A percentile compares a stretch with the other conserved stretches of the same genome.
These are phyloP conservation scores for Mucor saturninus DNA, from an alignment of 371 early-diverging fungal species.

Conservation along the genomic window DNA sequence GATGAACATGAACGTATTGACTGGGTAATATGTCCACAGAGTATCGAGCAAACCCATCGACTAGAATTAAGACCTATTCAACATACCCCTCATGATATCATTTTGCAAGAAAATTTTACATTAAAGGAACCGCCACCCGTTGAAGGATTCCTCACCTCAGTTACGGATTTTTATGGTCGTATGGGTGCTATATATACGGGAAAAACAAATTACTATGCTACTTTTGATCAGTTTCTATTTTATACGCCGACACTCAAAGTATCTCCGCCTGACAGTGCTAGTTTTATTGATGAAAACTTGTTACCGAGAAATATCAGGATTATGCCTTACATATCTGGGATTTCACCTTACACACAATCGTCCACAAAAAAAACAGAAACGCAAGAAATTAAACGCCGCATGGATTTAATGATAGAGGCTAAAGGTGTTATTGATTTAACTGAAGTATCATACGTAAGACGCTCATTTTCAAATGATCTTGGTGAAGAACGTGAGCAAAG, in stretches of 20 bases:
- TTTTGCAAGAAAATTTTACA: slow-evolving; percentile 24
- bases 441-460: slow-evolving; percentile 43
- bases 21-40: slow-evolving; percentile 47
- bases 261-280: slow-evolving; percentile 27
- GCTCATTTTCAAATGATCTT: slow-evolving; percentile 21
- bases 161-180: slow-evolving; percentile 54
- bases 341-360: slow-evolving; percentile 21
- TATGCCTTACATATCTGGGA: slow-evolving; percentile 12
- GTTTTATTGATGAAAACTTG: slow-evolving; percentile 10
- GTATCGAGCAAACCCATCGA: slow-evolving; percentile 60
- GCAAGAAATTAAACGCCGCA: slow-evolving; percentile 48
- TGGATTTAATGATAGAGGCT: slow-evolving; percentile 48
- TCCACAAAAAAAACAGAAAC: not conserved
- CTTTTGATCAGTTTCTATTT: slow-evolving; percentile 60
- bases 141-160: slow-evolving; percentile 54
- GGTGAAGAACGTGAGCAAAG: not conserved
- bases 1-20: slow-evolving; percentile 25
- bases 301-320: slow-evolving; percentile 7
- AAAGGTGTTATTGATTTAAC: slow-evolving; percentile 61
- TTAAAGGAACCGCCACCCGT: slow-evolving; percentile 60
- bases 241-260: slow-evolving; percentile 36
- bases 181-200: slow-evolving; percentile 11
- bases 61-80: slow-evolving; percentile 57
- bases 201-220: slow-evolving; percentile 52
- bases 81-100: slow-evolving; percentile 55